Evolutionary conservation across 2,329 filamentous ascomycete genomes (phyloP).

Genomic region (Golovinomyces cichoracearum): DNA sequence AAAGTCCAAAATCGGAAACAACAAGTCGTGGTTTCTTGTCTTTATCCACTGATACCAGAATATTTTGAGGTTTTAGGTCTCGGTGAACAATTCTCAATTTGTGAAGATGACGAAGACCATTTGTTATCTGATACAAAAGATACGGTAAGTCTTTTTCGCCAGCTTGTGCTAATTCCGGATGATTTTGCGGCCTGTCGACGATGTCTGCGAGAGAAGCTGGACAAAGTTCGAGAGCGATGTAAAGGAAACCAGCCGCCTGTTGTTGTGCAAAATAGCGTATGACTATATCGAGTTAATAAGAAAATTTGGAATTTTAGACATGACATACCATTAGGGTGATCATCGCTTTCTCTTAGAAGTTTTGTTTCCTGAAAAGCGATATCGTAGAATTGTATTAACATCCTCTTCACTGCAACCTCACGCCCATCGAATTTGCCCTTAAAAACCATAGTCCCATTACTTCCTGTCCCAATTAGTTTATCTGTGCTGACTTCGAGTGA

Average conservation of each 20-base stretch:
- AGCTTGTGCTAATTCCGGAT: slow-evolving; percentile 41
- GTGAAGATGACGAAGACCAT: slow-evolving; percentile 71
- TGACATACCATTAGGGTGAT: slow-evolving; percentile 53
- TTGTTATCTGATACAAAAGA: slow-evolving; percentile 68
- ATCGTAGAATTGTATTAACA: slow-evolving; percentile 88
- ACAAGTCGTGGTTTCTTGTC: slow-evolving; percentile 54
- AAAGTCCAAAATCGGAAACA: slow-evolving; percentile 91
- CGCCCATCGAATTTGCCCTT: slow-evolving; percentile 83
- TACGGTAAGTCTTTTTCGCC: slow-evolving; percentile 52
- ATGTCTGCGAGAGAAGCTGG: slow-evolving; percentile 83
- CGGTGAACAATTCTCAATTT: slow-evolving; percentile 84
- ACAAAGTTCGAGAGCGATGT: slow-evolving; percentile 86
- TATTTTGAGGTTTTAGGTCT: slow-evolving; percentile 93
- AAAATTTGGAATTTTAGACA: not conserved
- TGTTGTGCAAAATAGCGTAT: slow-evolving; percentile 92
- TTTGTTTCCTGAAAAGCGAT: slow-evolving; percentile 86
- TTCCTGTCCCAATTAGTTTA: slow-evolving; percentile 47
- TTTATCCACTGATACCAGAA: slow-evolving; percentile 54
- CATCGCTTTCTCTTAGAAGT: slow-evolving; percentile 72
- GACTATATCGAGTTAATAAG: slow-evolving; percentile 24
- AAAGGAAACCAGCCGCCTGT: slow-evolving; percentile 67
- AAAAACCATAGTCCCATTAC: slow-evolving; percentile 91
- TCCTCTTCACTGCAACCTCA: slow-evolving; percentile 83
- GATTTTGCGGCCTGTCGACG: slow-evolving; percentile 45
- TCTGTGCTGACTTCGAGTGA: slow-evolving; percentile 38